phyloP scores from a whole-genome alignment of 495 filamentous ascomycete species.

The Trichoderma orchidacearum region DNA sequence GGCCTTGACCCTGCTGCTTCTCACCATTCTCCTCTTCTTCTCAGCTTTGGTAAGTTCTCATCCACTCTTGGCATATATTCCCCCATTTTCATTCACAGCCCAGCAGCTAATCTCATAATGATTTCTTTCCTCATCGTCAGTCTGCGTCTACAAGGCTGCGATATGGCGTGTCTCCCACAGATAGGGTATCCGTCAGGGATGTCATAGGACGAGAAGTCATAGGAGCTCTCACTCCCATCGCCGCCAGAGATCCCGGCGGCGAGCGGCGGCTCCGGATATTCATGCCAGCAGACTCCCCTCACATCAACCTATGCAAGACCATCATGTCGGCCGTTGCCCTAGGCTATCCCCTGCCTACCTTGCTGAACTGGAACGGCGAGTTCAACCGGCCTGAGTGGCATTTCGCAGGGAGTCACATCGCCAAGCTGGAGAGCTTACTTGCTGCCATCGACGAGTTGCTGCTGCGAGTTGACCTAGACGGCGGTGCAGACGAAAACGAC shows the following conservation, averaged over 20 bases:
- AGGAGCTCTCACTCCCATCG: background rate
- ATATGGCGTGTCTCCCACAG: background rate
- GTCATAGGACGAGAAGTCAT: background rate
- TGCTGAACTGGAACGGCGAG: constrained; percentile 2
- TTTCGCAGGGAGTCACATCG: constrained; percentile 3
- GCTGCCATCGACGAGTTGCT: constrained; percentile 2
- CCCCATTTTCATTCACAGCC: too few species aligned
- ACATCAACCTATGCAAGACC: constrained; percentile 3
- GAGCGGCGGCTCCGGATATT: background rate
- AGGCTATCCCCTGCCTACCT: background rate
- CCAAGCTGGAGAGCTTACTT: constrained; percentile 3
- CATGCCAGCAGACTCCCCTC: constrained; percentile 1
- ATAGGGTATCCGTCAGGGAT: background rate
- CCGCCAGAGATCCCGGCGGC: background rate
- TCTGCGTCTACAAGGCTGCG: background rate
- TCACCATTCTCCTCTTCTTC: background rate
- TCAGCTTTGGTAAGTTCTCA: background rate
- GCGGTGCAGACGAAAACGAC: background rate
- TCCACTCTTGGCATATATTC: too few species aligned
- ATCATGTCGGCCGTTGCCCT: constrained; percentile 1
- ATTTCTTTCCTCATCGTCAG: too few species aligned
- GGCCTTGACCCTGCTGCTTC: background rate
- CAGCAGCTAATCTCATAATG: background rate
- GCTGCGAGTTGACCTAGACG: background rate
- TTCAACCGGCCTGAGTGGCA: constrained; percentile 2